Conservation (phyloP, 495 filamentous ascomycete genomes). For the Apiosordaria backusii region DNA sequence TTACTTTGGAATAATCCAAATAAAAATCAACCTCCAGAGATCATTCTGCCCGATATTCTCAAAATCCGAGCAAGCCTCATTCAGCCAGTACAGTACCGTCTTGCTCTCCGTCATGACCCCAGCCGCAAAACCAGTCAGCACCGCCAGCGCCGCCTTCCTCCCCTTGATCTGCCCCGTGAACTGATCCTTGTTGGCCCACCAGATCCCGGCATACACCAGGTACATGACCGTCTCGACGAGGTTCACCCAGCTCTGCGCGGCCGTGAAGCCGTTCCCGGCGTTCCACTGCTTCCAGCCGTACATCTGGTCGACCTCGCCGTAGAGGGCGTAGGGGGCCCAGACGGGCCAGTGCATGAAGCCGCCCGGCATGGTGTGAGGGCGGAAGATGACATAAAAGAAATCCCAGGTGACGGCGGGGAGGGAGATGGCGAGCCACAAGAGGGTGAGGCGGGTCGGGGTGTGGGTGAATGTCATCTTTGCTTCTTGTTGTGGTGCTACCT, state of each 20-base stretch:
- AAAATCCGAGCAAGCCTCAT: slow-evolving; percentile 74
- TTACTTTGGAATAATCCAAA: slow-evolving; percentile 83
- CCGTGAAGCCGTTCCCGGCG: slow-evolving; percentile 71
- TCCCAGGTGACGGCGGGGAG: slow-evolving; percentile 85
- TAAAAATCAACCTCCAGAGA: slow-evolving; percentile 50
- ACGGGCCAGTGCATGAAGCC: slow-evolving; percentile 70
- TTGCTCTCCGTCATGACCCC: slow-evolving; percentile 83
- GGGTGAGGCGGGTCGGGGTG: slow-evolving; percentile 59
- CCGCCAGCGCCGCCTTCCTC: slow-evolving; percentile 56
- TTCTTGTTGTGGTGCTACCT: neutral
- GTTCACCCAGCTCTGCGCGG: slow-evolving; percentile 72
- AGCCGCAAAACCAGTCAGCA: slow-evolving; percentile 63
- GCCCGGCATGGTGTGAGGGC: slow-evolving; percentile 80
- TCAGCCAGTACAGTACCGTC: slow-evolving; percentile 80
- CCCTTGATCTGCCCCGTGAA: slow-evolving; percentile 48
- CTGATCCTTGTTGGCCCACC: slow-evolving; percentile 47
- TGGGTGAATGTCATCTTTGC: slow-evolving; percentile 41
- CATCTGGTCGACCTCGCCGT: slow-evolving; percentile 74
- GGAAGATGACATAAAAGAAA: slow-evolving; percentile 71
- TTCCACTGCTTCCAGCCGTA: slow-evolving; percentile 80
- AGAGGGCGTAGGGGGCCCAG: slow-evolving; percentile 77
- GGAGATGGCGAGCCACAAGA: slow-evolving; percentile 75
- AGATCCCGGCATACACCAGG: slow-evolving; percentile 61
- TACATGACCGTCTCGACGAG: slow-evolving; percentile 69
- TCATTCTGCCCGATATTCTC: slow-evolving; percentile 76